Conservation (phyloP, 2,329 filamentous ascomycete species). For the Leptodontidium sp. region DNA sequence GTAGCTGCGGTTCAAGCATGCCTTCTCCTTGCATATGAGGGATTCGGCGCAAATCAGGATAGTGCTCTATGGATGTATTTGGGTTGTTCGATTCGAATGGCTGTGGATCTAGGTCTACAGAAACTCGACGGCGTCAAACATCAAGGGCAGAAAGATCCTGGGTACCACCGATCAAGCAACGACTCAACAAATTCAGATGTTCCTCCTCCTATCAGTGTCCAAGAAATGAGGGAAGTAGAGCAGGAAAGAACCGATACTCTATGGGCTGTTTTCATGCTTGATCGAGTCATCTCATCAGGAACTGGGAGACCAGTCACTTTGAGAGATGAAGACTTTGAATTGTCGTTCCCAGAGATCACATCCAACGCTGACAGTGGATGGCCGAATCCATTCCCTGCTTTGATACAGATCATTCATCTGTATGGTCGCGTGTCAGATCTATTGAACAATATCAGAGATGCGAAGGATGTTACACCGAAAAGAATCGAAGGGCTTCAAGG, state of each 20-base stretch:
- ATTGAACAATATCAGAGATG: conserved; percentile 80
- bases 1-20: conserved; percentile 86
- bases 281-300: conserved; percentile 86
- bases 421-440: conserved; percentile 87
- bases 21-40: conserved; percentile 84
- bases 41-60: conserved; percentile 88
- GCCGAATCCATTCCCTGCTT: conserved; percentile 80
- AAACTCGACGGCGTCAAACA: conserved; percentile 78
- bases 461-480: conserved; percentile 77
- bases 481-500: conserved; percentile 74
- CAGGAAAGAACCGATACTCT: conserved; percentile 87
- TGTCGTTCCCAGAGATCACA: conserved; percentile 67
- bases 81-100: conserved; percentile 85
- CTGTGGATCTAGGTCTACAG: conserved; percentile 80
- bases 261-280: conserved; percentile 89
- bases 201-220: conserved; percentile 49
- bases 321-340: conserved; percentile 84
- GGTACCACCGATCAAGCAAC: conserved; percentile 49
- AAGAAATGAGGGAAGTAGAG: conserved; percentile 72
- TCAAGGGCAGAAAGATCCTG: conserved; percentile 52
- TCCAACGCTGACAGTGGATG: conserved; percentile 67
- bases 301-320: conserved; percentile 86
- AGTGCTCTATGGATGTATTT: conserved; percentile 95
- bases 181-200: conserved; percentile 53
- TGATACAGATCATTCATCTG: conserved; percentile 85